phyloP scores from a whole-genome alignment of 2,329 filamentous ascomycete genomes.

The Emergomyces pasteurianus region DNA sequence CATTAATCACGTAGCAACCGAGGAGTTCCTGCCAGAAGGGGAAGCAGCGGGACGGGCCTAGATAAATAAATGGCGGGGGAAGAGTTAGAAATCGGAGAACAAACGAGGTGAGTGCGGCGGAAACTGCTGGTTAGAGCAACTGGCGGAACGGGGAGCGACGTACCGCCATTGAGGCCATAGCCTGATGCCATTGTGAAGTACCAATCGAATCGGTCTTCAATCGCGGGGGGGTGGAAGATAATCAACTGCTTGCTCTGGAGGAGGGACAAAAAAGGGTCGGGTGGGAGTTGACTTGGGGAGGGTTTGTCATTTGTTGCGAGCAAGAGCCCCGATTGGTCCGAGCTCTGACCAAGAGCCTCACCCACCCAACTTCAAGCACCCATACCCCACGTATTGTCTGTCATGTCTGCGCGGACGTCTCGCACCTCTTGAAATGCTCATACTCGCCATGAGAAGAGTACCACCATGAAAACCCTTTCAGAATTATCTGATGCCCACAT shows the following conservation, averaged over 20 bases:
- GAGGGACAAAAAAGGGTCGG: not conserved
- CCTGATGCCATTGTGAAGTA: slow-evolving; percentile 36
- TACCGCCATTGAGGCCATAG: slow-evolving; percentile 44
- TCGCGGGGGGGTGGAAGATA: not conserved
- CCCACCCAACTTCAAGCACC: not conserved
- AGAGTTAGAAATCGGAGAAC: slow-evolving; percentile 15
- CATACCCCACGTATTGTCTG: not conserved
- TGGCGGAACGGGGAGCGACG: too few species aligned
- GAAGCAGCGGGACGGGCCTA: slow-evolving; percentile 74
- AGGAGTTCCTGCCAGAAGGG: slow-evolving; percentile 99
- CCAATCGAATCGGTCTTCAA: not conserved
- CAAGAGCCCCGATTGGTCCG: slow-evolving; percentile 6
- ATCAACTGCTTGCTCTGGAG: not conserved
- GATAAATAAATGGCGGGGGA: slow-evolving; percentile 2
- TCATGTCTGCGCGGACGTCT: not conserved
- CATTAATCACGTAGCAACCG: slow-evolving; percentile 96
- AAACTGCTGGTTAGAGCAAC: slow-evolving; percentile 8
- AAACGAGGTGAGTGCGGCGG: slow-evolving; percentile 11
- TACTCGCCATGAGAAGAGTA: slow-evolving; percentile 5
- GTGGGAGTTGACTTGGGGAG: not conserved
- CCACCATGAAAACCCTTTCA: slow-evolving; percentile 25
- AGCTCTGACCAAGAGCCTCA: slow-evolving; percentile 2
- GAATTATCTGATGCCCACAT: slow-evolving; percentile 44
- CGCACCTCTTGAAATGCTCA: not conserved
- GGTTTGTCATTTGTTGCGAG: not conserved